Evolutionary conservation across 768 basidiomycete genomes (phyloP), one percentile per base, ranked within the genome.

Genomic region (Butyriboletus loyo): DNA sequence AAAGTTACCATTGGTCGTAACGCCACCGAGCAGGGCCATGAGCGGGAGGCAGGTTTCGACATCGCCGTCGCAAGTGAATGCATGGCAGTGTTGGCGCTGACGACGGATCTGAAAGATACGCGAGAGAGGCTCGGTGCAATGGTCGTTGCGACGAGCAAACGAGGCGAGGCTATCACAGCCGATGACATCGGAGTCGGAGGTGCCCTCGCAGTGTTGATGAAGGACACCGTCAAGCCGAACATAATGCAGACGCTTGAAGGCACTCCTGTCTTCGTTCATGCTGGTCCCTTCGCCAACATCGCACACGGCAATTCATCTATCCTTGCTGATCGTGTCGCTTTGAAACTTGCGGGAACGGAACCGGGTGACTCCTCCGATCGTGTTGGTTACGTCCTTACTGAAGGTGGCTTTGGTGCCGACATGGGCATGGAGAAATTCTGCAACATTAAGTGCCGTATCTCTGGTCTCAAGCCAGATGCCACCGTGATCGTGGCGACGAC

Each of bases 381-480:
- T 43, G 83, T 87, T 40, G 96, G 96, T 36, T 99, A 97, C 63
- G 96, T 98, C 53, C 83, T 99, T 60, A 99, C 96, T 27, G 96
- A 99, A 73, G 95, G 93, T 65, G 96, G 96, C 39, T 99, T 98
- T 72, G 96, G 96, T 51, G 95, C 96, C 21, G 96, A 99, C 69
- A 99, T 98, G 85, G 96, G 93, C 35, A 92, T 95, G 92, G 92
- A 94, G 74, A 97, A 99, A 72, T 99, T 98, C 80, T 98, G 92
- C 79, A 98, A 98, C 73, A 98, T 99, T 80, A 99, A 99, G 72
- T 98, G 95, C 71, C 86, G 96, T 54, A 79, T 89, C 52, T 94
- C 91, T 55, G 96, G 95, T 43, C 81, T 98, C 65, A 87, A 77
- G 51, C 97, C 97, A 9, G 92, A 99, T 71, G 96, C 93, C 4